Percentiles rank a stretch among this genome's conserved stretches.
phyloP scores from a whole-genome alignment of 257 asterid genomes.

The Plantago ovata region DNA sequence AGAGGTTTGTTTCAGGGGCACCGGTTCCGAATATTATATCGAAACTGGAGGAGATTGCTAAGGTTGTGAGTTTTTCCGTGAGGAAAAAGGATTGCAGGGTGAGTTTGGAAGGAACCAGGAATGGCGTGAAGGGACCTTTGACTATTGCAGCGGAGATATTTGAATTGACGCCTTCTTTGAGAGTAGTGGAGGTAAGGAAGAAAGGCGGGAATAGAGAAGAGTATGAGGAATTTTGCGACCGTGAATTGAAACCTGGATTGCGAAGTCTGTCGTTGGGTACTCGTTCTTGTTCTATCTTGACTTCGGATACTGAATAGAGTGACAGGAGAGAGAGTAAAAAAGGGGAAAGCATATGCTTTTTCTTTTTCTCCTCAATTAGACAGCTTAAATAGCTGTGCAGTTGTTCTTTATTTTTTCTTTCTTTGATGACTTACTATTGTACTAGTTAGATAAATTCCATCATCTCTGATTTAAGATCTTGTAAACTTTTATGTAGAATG shows the following conservation, averaged over 20 bases:
- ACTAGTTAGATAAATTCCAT: constrained; percentile 7
- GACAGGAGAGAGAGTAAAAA: not conserved
- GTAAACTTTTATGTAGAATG: constrained; percentile 5
- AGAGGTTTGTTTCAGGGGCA: constrained; percentile 70
- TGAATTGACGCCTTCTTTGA: constrained; percentile 77
- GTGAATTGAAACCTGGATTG: constrained; percentile 71
- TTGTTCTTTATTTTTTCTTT: not conserved
- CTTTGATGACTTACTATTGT: not conserved
- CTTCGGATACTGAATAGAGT: constrained; percentile 30
- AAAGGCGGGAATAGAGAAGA: constrained; percentile 78
- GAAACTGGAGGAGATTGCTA: constrained; percentile 87
- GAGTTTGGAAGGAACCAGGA: constrained; percentile 73
- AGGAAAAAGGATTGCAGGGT: constrained; percentile 89
- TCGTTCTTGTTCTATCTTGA: constrained; percentile 15
- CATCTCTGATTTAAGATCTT: not conserved
- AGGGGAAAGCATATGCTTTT: constrained; percentile 8
- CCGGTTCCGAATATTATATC: constrained; percentile 67
- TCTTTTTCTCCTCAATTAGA: not conserved
- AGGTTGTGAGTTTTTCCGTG: constrained; percentile 77
- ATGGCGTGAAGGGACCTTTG: constrained; percentile 91
- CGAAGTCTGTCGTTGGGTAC: constrained; percentile 37
- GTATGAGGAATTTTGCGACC: constrained; percentile 68
- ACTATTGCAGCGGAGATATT: constrained; percentile 89
- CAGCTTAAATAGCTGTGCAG: not conserved
- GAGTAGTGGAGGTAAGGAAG: constrained; percentile 86